Evolutionary conservation across 1,284 basidiomycete species (phyloP).

Genomic region (Papiliotrema nemorosa): DNA sequence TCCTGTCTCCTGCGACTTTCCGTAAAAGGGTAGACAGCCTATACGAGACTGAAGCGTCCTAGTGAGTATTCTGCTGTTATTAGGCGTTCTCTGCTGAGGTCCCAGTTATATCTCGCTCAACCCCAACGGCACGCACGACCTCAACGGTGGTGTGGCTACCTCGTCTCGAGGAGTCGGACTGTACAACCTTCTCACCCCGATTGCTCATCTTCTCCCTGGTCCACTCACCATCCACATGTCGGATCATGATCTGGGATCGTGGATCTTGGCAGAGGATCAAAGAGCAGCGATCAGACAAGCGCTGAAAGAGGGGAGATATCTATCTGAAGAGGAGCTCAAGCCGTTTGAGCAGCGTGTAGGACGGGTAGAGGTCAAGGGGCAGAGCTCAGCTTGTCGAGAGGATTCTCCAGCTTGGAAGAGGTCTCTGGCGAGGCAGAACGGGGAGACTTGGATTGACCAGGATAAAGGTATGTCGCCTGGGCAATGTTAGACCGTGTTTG

Average conservation of each 20-base stretch:
- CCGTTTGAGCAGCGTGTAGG: constrained; percentile 29
- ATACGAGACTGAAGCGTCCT: no score
- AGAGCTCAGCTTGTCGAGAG: neutral
- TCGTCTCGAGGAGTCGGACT: constrained; percentile 25
- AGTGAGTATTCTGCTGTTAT: no score
- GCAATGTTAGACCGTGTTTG: no score
- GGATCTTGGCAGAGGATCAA: constrained; percentile 37
- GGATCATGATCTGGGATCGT: constrained; percentile 46
- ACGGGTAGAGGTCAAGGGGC: constrained; percentile 22
- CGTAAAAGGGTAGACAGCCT: neutral
- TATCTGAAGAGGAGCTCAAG: constrained; percentile 32
- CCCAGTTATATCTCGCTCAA: constrained; percentile 40
- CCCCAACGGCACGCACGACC: constrained; percentile 40
- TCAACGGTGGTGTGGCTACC: constrained; percentile 34
- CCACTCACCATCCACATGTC: constrained; percentile 36
- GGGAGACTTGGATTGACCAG: no score
- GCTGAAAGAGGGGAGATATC: constrained; percentile 21
- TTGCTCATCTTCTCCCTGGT: constrained; percentile 32
- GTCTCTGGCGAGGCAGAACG: no score
- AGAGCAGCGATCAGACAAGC: constrained; percentile 17
- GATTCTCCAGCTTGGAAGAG: neutral
- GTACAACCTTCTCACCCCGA: constrained; percentile 32
- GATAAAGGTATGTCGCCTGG: no score
- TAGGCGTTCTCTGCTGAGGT: no score
- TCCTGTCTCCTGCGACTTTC: constrained; percentile 29